Base-by-base conservation (phyloP, 2,329 filamentous ascomycete species). In the Tothia fuscella region DNA sequence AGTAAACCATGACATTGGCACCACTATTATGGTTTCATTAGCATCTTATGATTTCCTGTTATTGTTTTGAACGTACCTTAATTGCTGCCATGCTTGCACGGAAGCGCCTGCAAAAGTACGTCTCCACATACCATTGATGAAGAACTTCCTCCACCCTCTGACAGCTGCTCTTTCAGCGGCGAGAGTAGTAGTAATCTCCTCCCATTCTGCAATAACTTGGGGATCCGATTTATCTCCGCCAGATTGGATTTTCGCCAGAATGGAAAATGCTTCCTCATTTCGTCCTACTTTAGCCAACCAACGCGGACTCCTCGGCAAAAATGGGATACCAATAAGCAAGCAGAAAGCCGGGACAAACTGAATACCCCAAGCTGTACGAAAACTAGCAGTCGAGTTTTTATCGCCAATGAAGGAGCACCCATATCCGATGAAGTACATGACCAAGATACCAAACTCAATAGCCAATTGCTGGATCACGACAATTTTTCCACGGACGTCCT, bases 401-500 rank as follows among this genome's bases (percentile, higher is more conserved):
- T 29, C 10, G 14, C 10, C 10, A 21, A 60, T 42, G 47, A 53
- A 60, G 6, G 51, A 55, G 48, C 56, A 59, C 14, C 59, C 59
- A 41, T 60, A 61, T 16, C 49, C 52, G 41, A 60, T 56, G 46
- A 54, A 59, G 45, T 51, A 61, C 52, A 58, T 56, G 38, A 62
- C 56, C 9, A 61, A 30, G 30, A 70, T 60, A 26, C 59, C 78
- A 70, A 70, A 82, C 48, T 81, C 82, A 46, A 87, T 85, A 20
- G 80, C 78, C 66, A 79, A 80, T 56, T 86, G 81, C 56, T 86
- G 80, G 32, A 75, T 71, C 40, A 79, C 76, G 13, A 87, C 78
- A 25, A 87, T 67, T 32, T 76, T 70, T 13, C 79, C 80, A 47
- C 79, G 71, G 51, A 65, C 67, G 25, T 58, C 58, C 2, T 70